Base-by-base conservation (phyloP, 345 rosid genomes). In the Trapa bicornis region DNA sequence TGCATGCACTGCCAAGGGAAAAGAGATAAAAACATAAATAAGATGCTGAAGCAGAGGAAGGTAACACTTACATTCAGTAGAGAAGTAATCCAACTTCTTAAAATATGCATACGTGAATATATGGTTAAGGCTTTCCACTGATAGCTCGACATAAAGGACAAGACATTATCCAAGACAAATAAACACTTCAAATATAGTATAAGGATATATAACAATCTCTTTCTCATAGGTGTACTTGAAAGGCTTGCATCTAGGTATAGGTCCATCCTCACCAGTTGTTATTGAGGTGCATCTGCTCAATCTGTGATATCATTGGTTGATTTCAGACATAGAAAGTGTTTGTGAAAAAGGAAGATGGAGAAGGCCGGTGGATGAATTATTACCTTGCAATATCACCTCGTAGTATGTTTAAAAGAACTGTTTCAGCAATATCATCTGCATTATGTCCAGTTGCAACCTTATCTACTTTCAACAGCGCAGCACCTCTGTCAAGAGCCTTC, bases 191-290 rank as follows among this genome's bases (percentile, higher is more conserved):
- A 69, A 12, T 42, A 65, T 63, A 47, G 52, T 61, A 29, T 14
- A 70, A 88, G 98, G 96, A 88, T 93, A 93, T 93, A 93, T 93
- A 56, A 88, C 98, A 69, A 93, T 90, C 82, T 93, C 98, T 80
- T 93, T 90, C 83, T 93, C 97, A 56, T 88, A 93, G 1, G 97
- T 87, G 77, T 86, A 87, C 75, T 93, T 93, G 71, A 93, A 90
- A 70, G 98, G 98, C 79, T 93, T 93, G 89, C 96, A 88, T 76
- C 97, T 82, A 32, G 96, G 98, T 71, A 93, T 90, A 0, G 96
- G 97, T 67, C 97, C 96, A 71, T 93, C 98, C 77, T 93, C 97
- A 45, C 98, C 98, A 1, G 98, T 93, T 35, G 85, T 86, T 45
- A 93, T 88, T 1, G 88, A 80, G 66, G 97, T 87, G 76, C 98